These are phyloP conservation scores for Sisymbrium altissimum DNA, from an alignment of 345 rosid species.

Conservation along the genomic window DNA sequence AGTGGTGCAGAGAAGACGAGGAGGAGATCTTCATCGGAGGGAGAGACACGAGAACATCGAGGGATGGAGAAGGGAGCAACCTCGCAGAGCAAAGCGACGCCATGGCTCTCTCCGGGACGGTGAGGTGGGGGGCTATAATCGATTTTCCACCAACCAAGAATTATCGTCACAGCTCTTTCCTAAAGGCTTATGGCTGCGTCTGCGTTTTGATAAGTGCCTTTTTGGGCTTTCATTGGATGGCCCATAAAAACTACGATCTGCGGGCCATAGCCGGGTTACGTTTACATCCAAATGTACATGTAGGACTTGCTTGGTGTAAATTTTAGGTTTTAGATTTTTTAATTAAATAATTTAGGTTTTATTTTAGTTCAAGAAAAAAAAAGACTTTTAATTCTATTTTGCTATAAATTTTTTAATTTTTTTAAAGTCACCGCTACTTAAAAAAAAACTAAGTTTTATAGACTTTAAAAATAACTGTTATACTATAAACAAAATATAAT, in stretches of 20 bases:
- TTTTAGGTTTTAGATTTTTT: too few relatives aligned
- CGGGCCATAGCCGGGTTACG: too few relatives aligned
- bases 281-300: too few relatives aligned
- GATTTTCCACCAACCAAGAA: slow-evolving; percentile 31
- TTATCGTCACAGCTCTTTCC: slow-evolving; percentile 16
- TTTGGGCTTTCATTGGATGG: neutral
- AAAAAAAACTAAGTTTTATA: too few relatives aligned
- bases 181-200: neutral
- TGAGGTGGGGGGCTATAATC: neutral
- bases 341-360: too few relatives aligned
- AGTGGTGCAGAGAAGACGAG: neutral
- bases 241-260: neutral
- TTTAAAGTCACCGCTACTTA: too few relatives aligned
- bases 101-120: slow-evolving; percentile 25
- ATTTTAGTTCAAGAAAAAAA: too few relatives aligned
- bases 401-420: too few relatives aligned
- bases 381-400: too few relatives aligned
- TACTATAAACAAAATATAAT: too few relatives aligned
- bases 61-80: slow-evolving; percentile 28
- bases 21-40: neutral
- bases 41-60: slow-evolving; percentile 12
- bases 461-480: too few relatives aligned
- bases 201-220: neutral
- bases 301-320: too few relatives aligned
- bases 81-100: slow-evolving; percentile 31